Conservation (phyloP, 495 filamentous ascomycete species). For the Opeltia flavorubescens region DNA sequence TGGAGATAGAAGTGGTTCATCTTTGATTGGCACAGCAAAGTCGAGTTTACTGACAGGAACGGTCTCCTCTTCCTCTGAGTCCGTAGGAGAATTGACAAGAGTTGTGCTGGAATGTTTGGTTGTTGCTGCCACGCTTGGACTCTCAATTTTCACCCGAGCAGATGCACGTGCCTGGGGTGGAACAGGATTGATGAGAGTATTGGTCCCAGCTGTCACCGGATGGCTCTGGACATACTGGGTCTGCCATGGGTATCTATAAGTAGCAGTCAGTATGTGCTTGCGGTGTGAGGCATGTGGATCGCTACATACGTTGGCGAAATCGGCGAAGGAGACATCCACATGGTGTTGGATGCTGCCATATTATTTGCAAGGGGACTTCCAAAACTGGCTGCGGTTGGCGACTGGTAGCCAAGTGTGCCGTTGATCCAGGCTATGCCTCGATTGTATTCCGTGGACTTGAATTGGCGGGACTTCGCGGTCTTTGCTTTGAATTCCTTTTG, state of each 20-base stretch:
- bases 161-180: constrained; percentile 9
- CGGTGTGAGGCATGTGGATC: constrained; percentile 27
- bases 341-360: not conserved
- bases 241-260: constrained; percentile 12
- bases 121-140: constrained; percentile 13
- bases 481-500: constrained; percentile 94
- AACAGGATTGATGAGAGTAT: constrained; percentile 23
- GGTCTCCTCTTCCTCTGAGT: constrained; percentile 7
- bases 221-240: not conserved
- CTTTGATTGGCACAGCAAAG: not conserved
- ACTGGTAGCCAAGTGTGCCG: constrained; percentile 8
- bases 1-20: constrained; percentile 6
- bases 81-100: constrained; percentile 2
- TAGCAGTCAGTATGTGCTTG: constrained; percentile 18
- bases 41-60: not conserved
- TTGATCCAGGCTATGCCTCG: constrained; percentile 25
- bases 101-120: constrained; percentile 3
- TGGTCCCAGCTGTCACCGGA: constrained; percentile 19
- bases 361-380: not conserved
- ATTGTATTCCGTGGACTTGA: constrained; percentile 91
- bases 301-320: constrained; percentile 30
- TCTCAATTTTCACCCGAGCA: constrained; percentile 12
- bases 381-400: constrained; percentile 4
- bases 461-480: constrained; percentile 82
- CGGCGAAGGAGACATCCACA: constrained; percentile 20